Evolutionary conservation across 306 rosid species (phyloP).

Genomic region (Canavalia ensiformis): DNA sequence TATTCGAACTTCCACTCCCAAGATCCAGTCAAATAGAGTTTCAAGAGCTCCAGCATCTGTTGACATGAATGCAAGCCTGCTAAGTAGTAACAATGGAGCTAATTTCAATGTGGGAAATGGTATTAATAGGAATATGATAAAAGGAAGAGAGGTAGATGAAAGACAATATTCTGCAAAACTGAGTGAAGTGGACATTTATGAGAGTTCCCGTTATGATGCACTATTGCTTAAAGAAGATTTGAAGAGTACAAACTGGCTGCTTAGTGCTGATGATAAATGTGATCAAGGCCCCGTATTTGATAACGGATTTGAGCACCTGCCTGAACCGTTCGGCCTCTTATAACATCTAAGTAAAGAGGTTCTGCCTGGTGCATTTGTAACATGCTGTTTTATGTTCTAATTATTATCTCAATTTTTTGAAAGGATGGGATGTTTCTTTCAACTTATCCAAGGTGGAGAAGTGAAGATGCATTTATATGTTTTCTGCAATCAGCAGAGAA

Average conservation of each 20-base stretch:
- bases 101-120: slow-evolving; percentile 56
- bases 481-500: slow-evolving; percentile 49
- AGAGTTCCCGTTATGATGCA: slow-evolving; percentile 94
- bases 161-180: slow-evolving; percentile 67
- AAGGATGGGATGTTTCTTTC: slow-evolving; percentile 59
- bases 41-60: slow-evolving; percentile 57
- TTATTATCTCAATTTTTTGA: slow-evolving; percentile 52
- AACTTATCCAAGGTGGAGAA: slow-evolving; percentile 55
- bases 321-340: slow-evolving; percentile 93
- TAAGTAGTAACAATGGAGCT: slow-evolving; percentile 56
- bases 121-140: slow-evolving; percentile 49
- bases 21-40: slow-evolving; percentile 64
- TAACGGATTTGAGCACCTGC: slow-evolving; percentile 85
- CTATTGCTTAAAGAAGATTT: slow-evolving; percentile 91
- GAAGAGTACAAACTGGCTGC: slow-evolving; percentile 92
- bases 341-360: slow-evolving; percentile 53
- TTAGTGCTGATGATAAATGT: slow-evolving; percentile 73
- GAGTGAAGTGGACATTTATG: slow-evolving; percentile 81
- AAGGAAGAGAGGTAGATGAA: slow-evolving; percentile 62
- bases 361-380: slow-evolving; percentile 48
- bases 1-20: slow-evolving; percentile 68
- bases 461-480: slow-evolving; percentile 56
- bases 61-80: slow-evolving; percentile 57
- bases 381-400: slow-evolving; percentile 44
- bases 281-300: slow-evolving; percentile 86